Conservation (phyloP, 1,139 yeast genomes). For the Sugiyamaella japonica region DNA sequence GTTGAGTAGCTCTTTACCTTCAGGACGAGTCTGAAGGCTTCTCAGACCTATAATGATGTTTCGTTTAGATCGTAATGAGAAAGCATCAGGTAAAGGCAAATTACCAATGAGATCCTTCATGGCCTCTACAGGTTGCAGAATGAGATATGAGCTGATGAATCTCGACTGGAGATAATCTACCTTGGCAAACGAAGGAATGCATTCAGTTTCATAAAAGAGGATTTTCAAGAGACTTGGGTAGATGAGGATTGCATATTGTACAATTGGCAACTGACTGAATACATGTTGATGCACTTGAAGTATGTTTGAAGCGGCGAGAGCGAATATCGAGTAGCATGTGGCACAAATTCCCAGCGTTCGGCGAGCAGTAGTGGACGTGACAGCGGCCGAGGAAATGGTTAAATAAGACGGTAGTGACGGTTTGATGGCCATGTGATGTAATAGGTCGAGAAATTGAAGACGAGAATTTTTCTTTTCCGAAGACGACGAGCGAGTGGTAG, state of each 20-base stretch:
- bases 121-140: constrained; percentile 21
- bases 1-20: constrained; percentile 22
- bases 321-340: constrained; percentile 17
- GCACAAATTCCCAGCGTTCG: constrained; percentile 14
- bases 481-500: not conserved
- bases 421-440: constrained; percentile 6
- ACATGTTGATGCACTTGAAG: constrained; percentile 47
- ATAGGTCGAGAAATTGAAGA: not conserved
- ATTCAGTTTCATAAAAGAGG: constrained; percentile 33
- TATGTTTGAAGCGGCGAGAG: constrained; percentile 20
- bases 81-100: constrained; percentile 8
- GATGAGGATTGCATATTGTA: constrained; percentile 47
- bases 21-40: constrained; percentile 24
- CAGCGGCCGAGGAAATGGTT: constrained; percentile 1
- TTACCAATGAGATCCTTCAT: constrained; percentile 23
- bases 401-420: not conserved
- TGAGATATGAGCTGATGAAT: constrained; percentile 28
- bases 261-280: constrained; percentile 42
- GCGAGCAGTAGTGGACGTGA: constrained; percentile 1
- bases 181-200: constrained; percentile 24
- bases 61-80: constrained; percentile 21
- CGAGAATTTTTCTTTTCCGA: constrained; percentile 1
- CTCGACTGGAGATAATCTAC: constrained; percentile 32
- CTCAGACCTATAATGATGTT: constrained; percentile 29
- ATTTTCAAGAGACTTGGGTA: constrained; percentile 37